These are phyloP conservation scores for Claviceps pazoutovae DNA, from an alignment of 2,329 filamentous ascomycete species.

Conservation along the genomic window DNA sequence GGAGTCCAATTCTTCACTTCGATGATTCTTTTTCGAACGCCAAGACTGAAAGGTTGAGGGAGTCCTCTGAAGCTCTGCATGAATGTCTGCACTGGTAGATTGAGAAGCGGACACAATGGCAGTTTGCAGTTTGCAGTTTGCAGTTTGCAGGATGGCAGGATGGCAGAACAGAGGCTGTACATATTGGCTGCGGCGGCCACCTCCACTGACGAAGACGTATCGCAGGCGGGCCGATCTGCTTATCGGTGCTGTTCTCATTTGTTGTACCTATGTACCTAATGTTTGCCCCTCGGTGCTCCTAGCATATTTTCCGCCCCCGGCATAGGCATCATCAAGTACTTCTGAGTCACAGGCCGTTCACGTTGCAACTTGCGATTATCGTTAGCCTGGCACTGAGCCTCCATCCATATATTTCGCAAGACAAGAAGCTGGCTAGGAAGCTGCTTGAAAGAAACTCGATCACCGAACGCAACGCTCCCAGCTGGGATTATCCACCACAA, in stretches of 20 bases:
- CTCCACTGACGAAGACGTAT: not conserved
- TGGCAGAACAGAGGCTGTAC: not conserved
- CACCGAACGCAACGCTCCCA: not conserved
- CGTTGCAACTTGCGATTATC: not conserved
- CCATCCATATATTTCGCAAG: not conserved
- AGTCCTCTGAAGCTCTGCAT: not conserved
- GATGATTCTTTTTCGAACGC: not conserved
- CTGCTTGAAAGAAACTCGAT: not conserved
- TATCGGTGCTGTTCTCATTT: not conserved
- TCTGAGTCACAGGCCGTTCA: not conserved
- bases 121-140: not conserved
- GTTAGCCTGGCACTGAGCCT: not conserved
- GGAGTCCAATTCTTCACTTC: not conserved
- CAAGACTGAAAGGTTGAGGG: too few species aligned
- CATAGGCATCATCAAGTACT: not conserved
- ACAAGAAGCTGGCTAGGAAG: not conserved
- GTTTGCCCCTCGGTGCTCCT: not conserved
- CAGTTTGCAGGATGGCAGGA: not conserved
- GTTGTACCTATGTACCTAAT: not conserved
- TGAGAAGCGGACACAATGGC: not conserved
- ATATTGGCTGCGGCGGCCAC: too few species aligned
- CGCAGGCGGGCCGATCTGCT: not conserved
- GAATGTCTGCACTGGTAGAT: not conserved
- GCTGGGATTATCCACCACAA: conserved; percentile 13
- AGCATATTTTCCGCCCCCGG: too few species aligned